A percentile compares a stretch with the other conserved stretches of the same genome.
These are phyloP conservation scores for Leucocoprinus birnbaumii DNA, from an alignment of 768 basidiomycete species.

Conservation along the genomic window DNA sequence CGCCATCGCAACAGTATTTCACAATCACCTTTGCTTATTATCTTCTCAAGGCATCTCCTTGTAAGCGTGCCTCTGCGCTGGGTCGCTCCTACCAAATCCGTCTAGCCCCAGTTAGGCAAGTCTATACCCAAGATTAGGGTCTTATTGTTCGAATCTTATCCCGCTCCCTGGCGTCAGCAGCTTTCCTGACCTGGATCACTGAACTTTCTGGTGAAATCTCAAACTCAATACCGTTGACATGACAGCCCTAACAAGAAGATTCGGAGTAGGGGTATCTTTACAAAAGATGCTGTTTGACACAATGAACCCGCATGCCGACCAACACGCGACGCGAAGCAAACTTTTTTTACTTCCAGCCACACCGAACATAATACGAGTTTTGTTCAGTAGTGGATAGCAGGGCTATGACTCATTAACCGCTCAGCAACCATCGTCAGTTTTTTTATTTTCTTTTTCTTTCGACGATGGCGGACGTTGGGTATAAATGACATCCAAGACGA, in stretches of 20 bases:
- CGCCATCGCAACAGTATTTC: conserved; percentile 31
- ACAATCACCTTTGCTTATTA: conserved; percentile 36
- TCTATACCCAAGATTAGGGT: conserved; percentile 39
- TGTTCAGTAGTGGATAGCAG: conserved; percentile 34
- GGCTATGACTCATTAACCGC: conserved; percentile 34
- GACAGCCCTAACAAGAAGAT: conserved; percentile 42
- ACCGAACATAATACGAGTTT: conserved; percentile 41
- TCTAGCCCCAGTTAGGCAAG: conserved; percentile 32
- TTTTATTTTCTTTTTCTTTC: conserved; percentile 42
- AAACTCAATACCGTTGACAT: conserved; percentile 53
- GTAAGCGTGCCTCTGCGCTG: conserved; percentile 26
- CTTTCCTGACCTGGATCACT: conserved; percentile 30
- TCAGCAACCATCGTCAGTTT: conserved; percentile 41
- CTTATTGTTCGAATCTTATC: conserved; percentile 48
- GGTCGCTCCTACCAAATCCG: conserved; percentile 35
- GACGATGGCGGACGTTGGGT: conserved; percentile 32
- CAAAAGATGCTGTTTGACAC: conserved; percentile 48
- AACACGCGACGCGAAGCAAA: conserved; percentile 22
- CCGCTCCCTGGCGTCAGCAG: conserved; percentile 30
- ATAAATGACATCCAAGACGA: conserved; percentile 40
- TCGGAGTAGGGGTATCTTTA: conserved; percentile 32
- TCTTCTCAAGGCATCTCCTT: conserved; percentile 23
- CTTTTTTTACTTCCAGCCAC: conserved; percentile 21
- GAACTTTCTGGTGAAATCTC: conserved; percentile 34
- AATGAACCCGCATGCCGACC: conserved; percentile 49